Evolutionary conservation across 2,329 filamentous ascomycete species (phyloP).

Genomic region (Penicillium sp.): DNA sequence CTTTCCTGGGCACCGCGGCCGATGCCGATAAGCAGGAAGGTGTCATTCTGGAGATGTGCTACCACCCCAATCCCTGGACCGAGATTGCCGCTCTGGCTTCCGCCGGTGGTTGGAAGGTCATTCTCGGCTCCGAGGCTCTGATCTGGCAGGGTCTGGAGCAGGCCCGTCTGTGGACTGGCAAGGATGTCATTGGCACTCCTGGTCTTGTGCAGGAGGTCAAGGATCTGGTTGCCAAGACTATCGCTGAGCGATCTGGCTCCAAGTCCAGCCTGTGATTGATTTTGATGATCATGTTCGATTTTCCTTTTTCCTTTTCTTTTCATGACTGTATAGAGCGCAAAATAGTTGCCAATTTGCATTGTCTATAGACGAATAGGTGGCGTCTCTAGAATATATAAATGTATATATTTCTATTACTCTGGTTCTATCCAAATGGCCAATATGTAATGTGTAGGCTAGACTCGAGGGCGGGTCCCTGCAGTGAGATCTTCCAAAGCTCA

Average conservation of each 20-base stretch:
- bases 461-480: too few relatives aligned
- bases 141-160: constrained; percentile 78
- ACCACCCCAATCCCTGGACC: constrained; percentile 72
- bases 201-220: constrained; percentile 58
- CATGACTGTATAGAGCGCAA: constrained; percentile 26
- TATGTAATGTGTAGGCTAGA: neutral
- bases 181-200: constrained; percentile 58
- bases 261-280: constrained; percentile 29
- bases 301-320: constrained; percentile 3
- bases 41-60: constrained; percentile 79
- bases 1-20: constrained; percentile 34
- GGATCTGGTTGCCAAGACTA: constrained; percentile 49
- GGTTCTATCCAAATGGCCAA: neutral
- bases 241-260: constrained; percentile 42
- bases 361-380: constrained; percentile 17
- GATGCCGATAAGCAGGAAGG: constrained; percentile 54
- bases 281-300: constrained; percentile 4
- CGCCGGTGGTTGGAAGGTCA: constrained; percentile 68
- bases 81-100: constrained; percentile 64
- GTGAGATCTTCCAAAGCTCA: too few relatives aligned
- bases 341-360: constrained; percentile 26
- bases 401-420: neutral
- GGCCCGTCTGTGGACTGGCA: constrained; percentile 63
- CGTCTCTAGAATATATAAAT: constrained; percentile 14
- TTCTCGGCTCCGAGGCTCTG: constrained; percentile 73